phyloP scores from a whole-genome alignment of 2,329 filamentous ascomycete genomes.

The Xylariaceae sp. region DNA sequence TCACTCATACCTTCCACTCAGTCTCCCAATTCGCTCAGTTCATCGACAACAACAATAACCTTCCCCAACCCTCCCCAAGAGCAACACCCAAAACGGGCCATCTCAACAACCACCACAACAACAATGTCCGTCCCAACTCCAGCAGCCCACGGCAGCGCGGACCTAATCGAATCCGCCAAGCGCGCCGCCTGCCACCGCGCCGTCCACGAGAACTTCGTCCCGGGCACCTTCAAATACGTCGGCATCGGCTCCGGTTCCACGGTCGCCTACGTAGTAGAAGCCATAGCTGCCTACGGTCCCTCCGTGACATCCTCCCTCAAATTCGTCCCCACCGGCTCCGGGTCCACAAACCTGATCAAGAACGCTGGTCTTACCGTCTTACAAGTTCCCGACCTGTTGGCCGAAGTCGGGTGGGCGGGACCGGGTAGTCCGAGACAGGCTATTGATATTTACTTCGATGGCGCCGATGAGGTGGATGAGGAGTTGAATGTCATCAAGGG shows the following conservation, averaged over 20 bases:
- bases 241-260: constrained; percentile 82
- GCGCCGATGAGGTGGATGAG: constrained; percentile 93
- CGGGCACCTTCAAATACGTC: constrained; percentile 79
- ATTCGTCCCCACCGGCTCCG: constrained; percentile 90
- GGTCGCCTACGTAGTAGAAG: constrained; percentile 80
- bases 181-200: constrained; percentile 69
- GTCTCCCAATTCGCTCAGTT: too few relatives aligned
- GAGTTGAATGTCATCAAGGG: constrained; percentile 97
- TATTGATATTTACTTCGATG: constrained; percentile 91
- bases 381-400: constrained; percentile 70
- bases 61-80: neutral
- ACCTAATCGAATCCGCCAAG: constrained; percentile 67
- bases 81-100: neutral
- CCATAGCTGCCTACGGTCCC: constrained; percentile 61
- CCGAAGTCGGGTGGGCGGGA: constrained; percentile 37
- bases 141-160: constrained; percentile 10
- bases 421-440: constrained; percentile 45
- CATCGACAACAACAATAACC: too few relatives aligned
- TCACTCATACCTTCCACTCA: too few relatives aligned
- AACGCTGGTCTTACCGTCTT: constrained; percentile 72
- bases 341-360: constrained; percentile 83
- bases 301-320: constrained; percentile 60
- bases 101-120: constrained; percentile 14
- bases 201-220: constrained; percentile 63
- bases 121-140: too few relatives aligned